Base-by-base conservation (phyloP, 2,329 filamentous ascomycete species). In the Cytospora piceae region DNA sequence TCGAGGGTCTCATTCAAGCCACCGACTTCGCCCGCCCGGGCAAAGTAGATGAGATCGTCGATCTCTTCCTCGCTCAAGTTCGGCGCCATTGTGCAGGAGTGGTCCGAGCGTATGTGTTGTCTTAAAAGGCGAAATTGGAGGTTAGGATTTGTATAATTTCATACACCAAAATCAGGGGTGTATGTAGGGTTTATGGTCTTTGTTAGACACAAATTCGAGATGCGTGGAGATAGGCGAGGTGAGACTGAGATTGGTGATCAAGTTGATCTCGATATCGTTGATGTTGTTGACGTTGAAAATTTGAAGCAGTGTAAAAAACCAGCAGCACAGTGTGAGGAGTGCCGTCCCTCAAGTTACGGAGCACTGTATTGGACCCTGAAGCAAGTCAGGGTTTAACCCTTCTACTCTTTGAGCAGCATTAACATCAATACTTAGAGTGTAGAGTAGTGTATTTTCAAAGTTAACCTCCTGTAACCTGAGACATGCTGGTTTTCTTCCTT, bases 1-100 rank as follows among this genome's bases (percentile, higher is more conserved):
- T 83, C 78, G 60, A 96, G 81, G 11, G 80, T 74, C 39, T 81
- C 77, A 1, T 84, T 80, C 57, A 98, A 82, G 31, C 94, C 91
- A 22, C 83, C 79, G 65, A 87, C 81, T 69, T 97, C 94, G 69
- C 93, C 93, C 0, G 86, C 84, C 46, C 94, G 91, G 2, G 93
- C 86, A 71, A 92, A 88, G 80, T 97, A 97, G 71, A 98, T 86
- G 70, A 98, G 85, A 78, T 98, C 94, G 76, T 97, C 94, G 73
- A 96, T 90, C 77, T 93, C 87, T 61, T 97, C 94, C 75, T 91
- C 88, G 58, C 86, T 85, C 58, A 94, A 80, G 67, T 81, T 80
- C 27, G 82, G 82, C 32, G 82, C 79, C 78, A 85, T 84, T 20
- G n/a, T 49, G n/a, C 20, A 49, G n/a, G 11, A 5, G 8, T 49